phyloP scores from a whole-genome alignment of 768 basidiomycete species.

The Tricholoma saponaceum region DNA sequence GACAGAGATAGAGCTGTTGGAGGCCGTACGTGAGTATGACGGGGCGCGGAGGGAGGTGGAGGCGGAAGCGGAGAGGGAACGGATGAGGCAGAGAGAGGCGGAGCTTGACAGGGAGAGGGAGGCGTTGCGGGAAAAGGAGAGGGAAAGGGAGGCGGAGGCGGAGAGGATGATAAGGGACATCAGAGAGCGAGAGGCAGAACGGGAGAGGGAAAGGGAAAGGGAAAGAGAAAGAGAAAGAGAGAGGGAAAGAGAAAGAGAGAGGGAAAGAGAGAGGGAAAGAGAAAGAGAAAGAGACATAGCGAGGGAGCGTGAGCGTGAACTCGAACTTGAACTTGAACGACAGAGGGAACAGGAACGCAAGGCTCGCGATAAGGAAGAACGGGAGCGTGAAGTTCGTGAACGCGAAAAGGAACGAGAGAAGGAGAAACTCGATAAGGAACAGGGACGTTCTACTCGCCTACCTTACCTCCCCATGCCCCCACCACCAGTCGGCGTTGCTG shows the following conservation, averaged over 20 bases:
- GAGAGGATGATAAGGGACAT: neutral
- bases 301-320: slow-evolving; percentile 5
- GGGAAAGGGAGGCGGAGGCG: slow-evolving; percentile 3
- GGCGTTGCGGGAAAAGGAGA: neutral
- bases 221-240: slow-evolving; percentile 17
- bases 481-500: slow-evolving; percentile 2
- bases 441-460: slow-evolving; percentile 5
- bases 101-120: neutral
- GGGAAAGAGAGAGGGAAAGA: slow-evolving; percentile 13
- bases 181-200: too few species aligned
- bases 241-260: slow-evolving; percentile 7
- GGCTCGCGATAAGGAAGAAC: too few species aligned
- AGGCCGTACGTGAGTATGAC: slow-evolving; percentile 6
- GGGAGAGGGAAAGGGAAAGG: slow-evolving; percentile 11
- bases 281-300: slow-evolving; percentile 8
- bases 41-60: slow-evolving; percentile 15
- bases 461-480: slow-evolving; percentile 15
- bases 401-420: slow-evolving; percentile 1
- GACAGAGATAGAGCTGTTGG: slow-evolving; percentile 8
- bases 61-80: neutral
- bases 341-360: too few species aligned
- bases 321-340: too few species aligned
- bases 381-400: neutral
- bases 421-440: slow-evolving; percentile 3
- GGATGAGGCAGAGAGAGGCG: too few species aligned